phyloP scores from a whole-genome alignment of 257 asterid genomes.

The Gardenia jasminoides region DNA sequence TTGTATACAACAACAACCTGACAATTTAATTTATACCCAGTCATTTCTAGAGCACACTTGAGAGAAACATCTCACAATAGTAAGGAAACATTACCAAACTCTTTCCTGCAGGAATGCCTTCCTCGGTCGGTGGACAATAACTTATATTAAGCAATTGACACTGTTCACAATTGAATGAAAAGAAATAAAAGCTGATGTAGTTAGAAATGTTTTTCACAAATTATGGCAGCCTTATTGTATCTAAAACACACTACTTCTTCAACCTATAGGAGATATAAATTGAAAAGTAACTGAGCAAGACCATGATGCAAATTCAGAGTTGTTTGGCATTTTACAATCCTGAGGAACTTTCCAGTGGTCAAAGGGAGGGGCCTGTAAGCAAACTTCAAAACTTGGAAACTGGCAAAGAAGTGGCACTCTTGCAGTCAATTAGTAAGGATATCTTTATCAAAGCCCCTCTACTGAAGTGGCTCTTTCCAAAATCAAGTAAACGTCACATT shows the following conservation, averaged over 20 bases:
- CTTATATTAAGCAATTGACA: constrained; percentile 81
- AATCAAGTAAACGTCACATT: no score
- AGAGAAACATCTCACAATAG: constrained; percentile 12
- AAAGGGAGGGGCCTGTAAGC: neutral
- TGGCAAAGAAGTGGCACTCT: neutral
- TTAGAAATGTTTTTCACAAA: constrained; percentile 11
- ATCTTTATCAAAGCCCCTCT: no score
- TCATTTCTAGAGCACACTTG: neutral
- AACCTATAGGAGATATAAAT: neutral
- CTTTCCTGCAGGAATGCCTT: constrained; percentile 54
- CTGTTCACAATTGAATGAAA: constrained; percentile 38
- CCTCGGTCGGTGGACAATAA: constrained; percentile 79
- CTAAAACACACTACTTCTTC: neutral
- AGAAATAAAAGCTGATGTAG: constrained; percentile 1
- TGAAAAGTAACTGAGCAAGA: neutral
- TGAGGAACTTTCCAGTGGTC: neutral
- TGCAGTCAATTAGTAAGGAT: neutral
- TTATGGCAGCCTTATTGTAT: constrained; percentile 6
- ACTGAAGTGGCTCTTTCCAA: no score
- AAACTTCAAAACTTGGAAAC: neutral
- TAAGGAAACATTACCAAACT: constrained; percentile 54
- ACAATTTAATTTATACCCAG: constrained; percentile 11
- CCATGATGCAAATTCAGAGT: neutral
- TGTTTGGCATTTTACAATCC: neutral
- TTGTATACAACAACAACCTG: constrained; percentile 80